Conservation (phyloP, 176 grass and related monocot species). For the Aegilops sharonensis region DNA sequence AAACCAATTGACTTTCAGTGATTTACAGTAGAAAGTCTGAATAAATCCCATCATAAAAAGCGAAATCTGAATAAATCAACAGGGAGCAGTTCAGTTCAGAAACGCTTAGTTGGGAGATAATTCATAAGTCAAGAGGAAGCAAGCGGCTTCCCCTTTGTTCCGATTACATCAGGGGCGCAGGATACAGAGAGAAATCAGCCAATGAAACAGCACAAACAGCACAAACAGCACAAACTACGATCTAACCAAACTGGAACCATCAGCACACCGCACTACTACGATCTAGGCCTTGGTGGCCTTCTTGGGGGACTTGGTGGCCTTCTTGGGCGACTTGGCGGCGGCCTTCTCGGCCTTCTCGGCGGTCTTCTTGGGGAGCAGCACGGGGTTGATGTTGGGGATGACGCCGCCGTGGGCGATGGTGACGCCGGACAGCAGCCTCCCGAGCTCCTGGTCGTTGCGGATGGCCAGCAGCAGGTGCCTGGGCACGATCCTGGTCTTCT, state of each 20-base stretch:
- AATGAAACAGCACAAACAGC: no score
- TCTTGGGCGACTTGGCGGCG: background rate
- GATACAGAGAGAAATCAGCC: no score
- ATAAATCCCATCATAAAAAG: no score
- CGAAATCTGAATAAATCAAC: background rate
- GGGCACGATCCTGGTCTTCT: slow-evolving; percentile 37
- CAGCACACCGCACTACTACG: background rate
- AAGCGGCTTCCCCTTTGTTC: background rate
- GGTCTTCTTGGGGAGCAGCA: slow-evolving; percentile 41
- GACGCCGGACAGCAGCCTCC: background rate
- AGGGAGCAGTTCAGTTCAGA: background rate
- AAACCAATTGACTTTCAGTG: background rate
- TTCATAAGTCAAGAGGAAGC: background rate
- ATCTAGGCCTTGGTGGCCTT: background rate
- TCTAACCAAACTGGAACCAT: background rate
- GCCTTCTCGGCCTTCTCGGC: slow-evolving; percentile 30
- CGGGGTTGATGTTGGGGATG: slow-evolving; percentile 36
- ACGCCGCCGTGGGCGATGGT: slow-evolving; percentile 46
- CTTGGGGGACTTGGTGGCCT: background rate
- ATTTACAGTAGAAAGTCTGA: no score
- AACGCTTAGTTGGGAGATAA: background rate
- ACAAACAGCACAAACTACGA: background rate
- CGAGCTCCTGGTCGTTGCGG: slow-evolving; percentile 50
- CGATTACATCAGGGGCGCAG: background rate
- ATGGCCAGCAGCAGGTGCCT: slow-evolving; percentile 43